Evolutionary conservation across 1,284 basidiomycete species (phyloP).

Genomic region (Cryptococcus sp.): DNA sequence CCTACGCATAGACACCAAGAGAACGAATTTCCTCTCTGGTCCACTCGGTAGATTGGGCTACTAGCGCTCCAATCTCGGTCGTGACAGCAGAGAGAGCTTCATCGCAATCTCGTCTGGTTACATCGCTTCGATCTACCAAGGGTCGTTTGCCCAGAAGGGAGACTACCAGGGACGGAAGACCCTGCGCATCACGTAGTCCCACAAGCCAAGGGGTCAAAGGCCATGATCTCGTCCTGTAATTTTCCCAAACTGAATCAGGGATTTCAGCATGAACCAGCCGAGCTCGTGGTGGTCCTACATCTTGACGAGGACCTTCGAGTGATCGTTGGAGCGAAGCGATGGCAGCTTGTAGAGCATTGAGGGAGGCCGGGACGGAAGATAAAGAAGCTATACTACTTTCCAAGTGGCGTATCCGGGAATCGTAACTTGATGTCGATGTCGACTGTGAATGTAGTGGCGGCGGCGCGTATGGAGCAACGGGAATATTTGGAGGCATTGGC

Average conservation of each 20-base stretch:
- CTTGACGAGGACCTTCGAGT: neutral
- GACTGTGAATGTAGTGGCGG: neutral
- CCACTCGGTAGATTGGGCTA: slow-evolving; percentile 24
- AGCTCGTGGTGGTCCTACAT: neutral
- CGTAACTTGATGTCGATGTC: slow-evolving; percentile 3
- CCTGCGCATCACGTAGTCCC: slow-evolving; percentile 31
- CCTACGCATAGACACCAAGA: slow-evolving; percentile 39
- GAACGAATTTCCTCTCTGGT: slow-evolving; percentile 40
- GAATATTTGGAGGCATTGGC: neutral
- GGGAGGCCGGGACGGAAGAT: slow-evolving; percentile 12
- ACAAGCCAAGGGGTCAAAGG: slow-evolving; percentile 44
- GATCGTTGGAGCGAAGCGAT: neutral
- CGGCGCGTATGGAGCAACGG: neutral
- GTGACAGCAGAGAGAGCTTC: slow-evolving; percentile 19
- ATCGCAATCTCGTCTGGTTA: slow-evolving; percentile 22
- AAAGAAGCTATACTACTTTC: slow-evolving; percentile 19
- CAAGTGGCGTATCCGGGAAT: slow-evolving; percentile 19
- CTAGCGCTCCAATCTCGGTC: slow-evolving; percentile 28
- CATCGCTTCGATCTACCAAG: slow-evolving; percentile 23
- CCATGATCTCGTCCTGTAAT: slow-evolving; percentile 39
- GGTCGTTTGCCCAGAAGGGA: slow-evolving; percentile 31
- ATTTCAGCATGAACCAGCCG: slow-evolving; percentile 13
- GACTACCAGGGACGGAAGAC: slow-evolving; percentile 34
- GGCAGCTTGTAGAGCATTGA: slow-evolving; percentile 7
- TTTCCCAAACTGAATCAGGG: slow-evolving; percentile 31